These are phyloP conservation scores for Inosperma sp. DNA, from an alignment of 768 basidiomycete genomes.

Conservation along the genomic window DNA sequence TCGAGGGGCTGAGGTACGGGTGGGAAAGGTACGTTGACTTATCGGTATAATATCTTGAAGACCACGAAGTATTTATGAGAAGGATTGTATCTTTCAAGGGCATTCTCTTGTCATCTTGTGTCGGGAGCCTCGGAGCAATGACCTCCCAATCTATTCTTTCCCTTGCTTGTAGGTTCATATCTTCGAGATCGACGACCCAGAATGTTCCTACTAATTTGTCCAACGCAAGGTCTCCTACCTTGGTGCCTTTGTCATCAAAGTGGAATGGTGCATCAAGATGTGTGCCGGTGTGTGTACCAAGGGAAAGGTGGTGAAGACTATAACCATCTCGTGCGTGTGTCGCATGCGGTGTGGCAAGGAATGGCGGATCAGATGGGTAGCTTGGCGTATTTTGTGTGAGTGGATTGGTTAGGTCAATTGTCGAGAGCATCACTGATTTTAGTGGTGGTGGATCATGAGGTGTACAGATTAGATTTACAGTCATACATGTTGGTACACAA, in stretches of 20 bases:
- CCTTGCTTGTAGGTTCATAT: conserved; percentile 31
- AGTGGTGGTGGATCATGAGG: neutral
- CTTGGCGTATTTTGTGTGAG: conserved; percentile 42
- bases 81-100: conserved; percentile 23
- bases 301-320: conserved; percentile 46
- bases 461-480: neutral
- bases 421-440: neutral
- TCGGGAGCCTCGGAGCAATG: conserved; percentile 30
- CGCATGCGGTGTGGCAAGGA: conserved; percentile 34
- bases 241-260: conserved; percentile 53
- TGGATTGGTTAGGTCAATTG: conserved; percentile 53
- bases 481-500: no score
- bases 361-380: conserved; percentile 55
- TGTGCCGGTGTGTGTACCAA: conserved; percentile 73
- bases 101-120: conserved; percentile 38
- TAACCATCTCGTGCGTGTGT: conserved; percentile 45
- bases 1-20: conserved; percentile 55
- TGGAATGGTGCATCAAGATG: conserved; percentile 79
- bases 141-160: conserved; percentile 55
- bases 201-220: conserved; percentile 28
- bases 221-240: conserved; percentile 48
- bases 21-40: conserved; percentile 51
- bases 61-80: conserved; percentile 68
- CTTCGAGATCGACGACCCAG: conserved; percentile 51
- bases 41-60: conserved; percentile 40